Percentiles rank a stretch among this genome's conserved stretches.
These are phyloP conservation scores for Paecilomyces sp. DNA, from an alignment of 2,329 filamentous ascomycete species.

Conservation along the genomic window DNA sequence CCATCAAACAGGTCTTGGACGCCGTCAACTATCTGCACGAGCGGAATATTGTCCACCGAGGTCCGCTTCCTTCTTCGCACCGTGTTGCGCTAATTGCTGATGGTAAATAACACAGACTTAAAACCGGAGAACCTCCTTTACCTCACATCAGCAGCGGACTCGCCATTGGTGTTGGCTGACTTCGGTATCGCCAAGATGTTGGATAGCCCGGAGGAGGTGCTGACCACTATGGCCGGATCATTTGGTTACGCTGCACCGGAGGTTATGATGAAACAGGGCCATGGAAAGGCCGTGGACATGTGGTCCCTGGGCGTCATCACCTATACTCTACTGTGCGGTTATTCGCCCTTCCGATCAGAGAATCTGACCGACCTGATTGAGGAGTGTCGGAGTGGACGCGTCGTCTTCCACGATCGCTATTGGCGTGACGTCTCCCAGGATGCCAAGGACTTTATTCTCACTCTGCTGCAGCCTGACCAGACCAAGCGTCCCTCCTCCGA, in stretches of 20 bases:
- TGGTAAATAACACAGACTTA: constrained; percentile 56
- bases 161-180: constrained; percentile 86
- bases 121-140: constrained; percentile 98
- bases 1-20: constrained; percentile 85
- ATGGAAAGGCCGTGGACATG: constrained; percentile 98
- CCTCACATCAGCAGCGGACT: constrained; percentile 67
- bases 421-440: constrained; percentile 97
- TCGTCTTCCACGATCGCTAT: constrained; percentile 95
- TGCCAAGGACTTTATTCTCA: constrained; percentile 87
- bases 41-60: constrained; percentile 93
- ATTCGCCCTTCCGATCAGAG: constrained; percentile 95
- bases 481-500: constrained; percentile 70
- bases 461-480: constrained; percentile 71
- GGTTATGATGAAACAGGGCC: constrained; percentile 95
- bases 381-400: constrained; percentile 75
- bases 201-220: constrained; percentile 78
- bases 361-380: constrained; percentile 88
- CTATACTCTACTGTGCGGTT: constrained; percentile 94
- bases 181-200: constrained; percentile 99
- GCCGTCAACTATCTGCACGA: constrained; percentile 92
- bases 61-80: constrained; percentile 41
- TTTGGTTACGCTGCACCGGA: constrained; percentile 97
- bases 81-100: neutral
- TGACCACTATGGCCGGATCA: constrained; percentile 97
- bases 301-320: constrained; percentile 99